Conservation (phyloP, 306 rosid species). For the Fragaria vesca region DNA sequence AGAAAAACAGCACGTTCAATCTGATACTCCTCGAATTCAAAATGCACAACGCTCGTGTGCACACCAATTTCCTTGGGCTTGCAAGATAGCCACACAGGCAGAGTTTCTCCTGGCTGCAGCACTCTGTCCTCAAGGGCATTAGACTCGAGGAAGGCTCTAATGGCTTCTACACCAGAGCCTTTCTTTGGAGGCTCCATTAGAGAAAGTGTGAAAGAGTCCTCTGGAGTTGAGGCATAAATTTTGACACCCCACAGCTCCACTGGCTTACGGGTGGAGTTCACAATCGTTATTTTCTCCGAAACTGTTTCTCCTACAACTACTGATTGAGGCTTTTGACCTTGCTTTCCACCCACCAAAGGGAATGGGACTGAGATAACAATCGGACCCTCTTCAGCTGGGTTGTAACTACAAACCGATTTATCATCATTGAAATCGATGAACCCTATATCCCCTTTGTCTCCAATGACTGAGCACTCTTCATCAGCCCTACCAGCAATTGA, state of each 20-base stretch:
- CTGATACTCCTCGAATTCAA: conserved; percentile 63
- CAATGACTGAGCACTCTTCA: conserved; percentile 74
- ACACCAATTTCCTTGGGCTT: conserved; percentile 74
- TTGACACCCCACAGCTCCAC: conserved; percentile 73
- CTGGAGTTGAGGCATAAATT: conserved; percentile 76
- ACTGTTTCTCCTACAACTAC: conserved; percentile 50
- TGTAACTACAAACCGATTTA: conserved; percentile 64
- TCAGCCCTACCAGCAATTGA: conserved; percentile 47
- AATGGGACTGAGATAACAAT: conserved; percentile 69
- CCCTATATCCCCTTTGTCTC: conserved; percentile 71
- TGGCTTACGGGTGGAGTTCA: conserved; percentile 65
- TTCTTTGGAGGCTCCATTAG: conserved; percentile 64
- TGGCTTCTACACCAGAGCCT: conserved; percentile 35
- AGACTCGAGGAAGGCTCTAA: conserved; percentile 51
- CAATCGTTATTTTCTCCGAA: conserved; percentile 49
- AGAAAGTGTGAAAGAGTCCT: conserved; percentile 71
- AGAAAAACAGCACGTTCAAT: conserved; percentile 80
- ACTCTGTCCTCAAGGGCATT: conserved; percentile 68
- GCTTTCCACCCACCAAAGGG: conserved; percentile 54
- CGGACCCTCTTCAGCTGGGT: conserved; percentile 46
- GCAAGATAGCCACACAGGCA: conserved; percentile 85
- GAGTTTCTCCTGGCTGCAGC: conserved; percentile 69
- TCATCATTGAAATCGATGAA: conserved; percentile 79
- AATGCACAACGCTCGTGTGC: conserved; percentile 61
- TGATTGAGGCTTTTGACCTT: conserved; percentile 68